Percentiles rank a stretch among this genome's conserved stretches.
These are phyloP conservation scores for Fusarium haematococcum DNA, from an alignment of 2,329 filamentous ascomycete species.

Conservation along the genomic window DNA sequence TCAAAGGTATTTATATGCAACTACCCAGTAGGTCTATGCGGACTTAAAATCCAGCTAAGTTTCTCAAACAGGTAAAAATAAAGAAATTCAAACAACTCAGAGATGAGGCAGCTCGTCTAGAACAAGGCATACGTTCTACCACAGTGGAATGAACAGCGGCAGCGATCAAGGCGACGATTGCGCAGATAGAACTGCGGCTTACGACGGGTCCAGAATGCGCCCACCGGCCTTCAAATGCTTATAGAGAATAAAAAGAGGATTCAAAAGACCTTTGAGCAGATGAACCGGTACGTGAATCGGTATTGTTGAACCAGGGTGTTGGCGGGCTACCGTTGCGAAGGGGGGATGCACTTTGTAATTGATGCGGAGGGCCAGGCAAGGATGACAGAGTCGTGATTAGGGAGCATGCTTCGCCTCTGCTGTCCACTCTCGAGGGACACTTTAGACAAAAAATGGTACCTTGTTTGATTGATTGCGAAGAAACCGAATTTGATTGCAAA, in stretches of 20 bases:
- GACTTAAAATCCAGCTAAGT: no score
- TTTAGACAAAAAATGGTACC: not conserved
- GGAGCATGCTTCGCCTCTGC: not conserved
- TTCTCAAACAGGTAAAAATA: no score
- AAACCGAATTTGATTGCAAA: not conserved
- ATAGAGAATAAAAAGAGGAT: not conserved
- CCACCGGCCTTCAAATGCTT: no score
- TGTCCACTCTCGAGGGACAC: not conserved
- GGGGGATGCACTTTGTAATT: not conserved
- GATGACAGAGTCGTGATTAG: not conserved
- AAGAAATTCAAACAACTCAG: no score
- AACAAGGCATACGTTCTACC: no score
- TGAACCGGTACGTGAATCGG: not conserved
- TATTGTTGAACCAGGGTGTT: not conserved
- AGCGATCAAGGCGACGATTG: not conserved
- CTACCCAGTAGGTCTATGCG: no score
- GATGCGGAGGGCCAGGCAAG: not conserved
- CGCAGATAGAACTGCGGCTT: no score
- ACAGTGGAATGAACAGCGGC: not conserved
- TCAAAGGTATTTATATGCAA: no score
- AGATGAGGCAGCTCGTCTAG: no score
- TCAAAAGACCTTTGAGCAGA: not conserved
- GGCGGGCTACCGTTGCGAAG: not conserved
- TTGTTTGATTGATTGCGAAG: not conserved
- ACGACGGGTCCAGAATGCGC: no score